phyloP scores from a whole-genome alignment of 352 stramenopile genomes.

The Phytophthora sojae region DNA sequence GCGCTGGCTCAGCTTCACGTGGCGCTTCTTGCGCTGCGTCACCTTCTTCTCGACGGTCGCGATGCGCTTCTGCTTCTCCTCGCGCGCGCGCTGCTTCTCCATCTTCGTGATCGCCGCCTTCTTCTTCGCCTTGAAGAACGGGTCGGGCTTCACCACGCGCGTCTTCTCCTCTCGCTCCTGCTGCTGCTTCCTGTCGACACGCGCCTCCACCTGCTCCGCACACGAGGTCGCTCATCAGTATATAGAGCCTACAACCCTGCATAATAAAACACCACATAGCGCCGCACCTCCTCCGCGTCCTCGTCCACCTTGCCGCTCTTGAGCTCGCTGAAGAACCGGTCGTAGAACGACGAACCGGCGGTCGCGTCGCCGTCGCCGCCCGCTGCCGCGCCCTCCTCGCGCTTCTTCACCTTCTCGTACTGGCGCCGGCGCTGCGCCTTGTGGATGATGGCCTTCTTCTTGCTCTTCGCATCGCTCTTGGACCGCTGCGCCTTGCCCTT shows the following conservation, averaged over 20 bases:
- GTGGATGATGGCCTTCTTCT: slow-evolving; percentile 83
- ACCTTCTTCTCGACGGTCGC: slow-evolving; percentile 75
- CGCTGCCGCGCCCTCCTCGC: slow-evolving; percentile 36
- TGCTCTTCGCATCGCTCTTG: slow-evolving; percentile 84
- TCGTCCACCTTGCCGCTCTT: slow-evolving; percentile 48
- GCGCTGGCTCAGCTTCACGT: slow-evolving; percentile 87
- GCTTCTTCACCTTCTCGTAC: slow-evolving; percentile 88
- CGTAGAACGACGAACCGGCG: slow-evolving; percentile 74
- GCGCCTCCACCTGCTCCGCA: slow-evolving; percentile 28
- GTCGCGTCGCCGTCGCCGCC: slow-evolving; percentile 18
- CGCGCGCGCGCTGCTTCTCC: slow-evolving; percentile 51
- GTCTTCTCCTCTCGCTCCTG: slow-evolving; percentile 28
- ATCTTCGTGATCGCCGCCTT: slow-evolving; percentile 64
- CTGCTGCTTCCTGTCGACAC: slow-evolving; percentile 26
- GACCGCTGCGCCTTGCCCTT: slow-evolving; percentile 84
- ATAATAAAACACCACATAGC: slow-evolving; percentile 7
- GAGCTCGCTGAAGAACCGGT: slow-evolving; percentile 77
- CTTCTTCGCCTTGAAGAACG: slow-evolving; percentile 88
- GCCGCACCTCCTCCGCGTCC: slow-evolving; percentile 28
- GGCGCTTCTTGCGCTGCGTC: slow-evolving; percentile 86
- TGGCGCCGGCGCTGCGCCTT: slow-evolving; percentile 81
- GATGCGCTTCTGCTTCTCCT: slow-evolving; percentile 63
- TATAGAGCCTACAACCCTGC: neutral
- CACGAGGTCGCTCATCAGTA: slow-evolving; percentile 5
- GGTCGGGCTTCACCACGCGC: slow-evolving; percentile 63